Conservation (phyloP, 2,329 filamentous ascomycete species). For the Fonsecaea multimorphosa region DNA sequence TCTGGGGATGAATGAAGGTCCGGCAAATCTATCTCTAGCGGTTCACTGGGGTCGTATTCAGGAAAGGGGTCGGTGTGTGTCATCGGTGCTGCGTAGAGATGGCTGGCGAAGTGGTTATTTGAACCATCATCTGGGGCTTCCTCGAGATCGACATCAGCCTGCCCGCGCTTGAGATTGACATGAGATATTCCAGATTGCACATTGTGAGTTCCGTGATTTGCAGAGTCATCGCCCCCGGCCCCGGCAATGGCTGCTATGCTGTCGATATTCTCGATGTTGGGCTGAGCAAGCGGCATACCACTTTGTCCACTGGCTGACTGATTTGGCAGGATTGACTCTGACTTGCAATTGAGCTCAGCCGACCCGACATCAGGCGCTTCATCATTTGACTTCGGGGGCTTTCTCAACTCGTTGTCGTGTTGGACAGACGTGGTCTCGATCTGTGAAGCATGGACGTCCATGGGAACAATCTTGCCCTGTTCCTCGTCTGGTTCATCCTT, state of each 20-base stretch:
- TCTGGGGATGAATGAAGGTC: background rate
- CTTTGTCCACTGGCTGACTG: background rate
- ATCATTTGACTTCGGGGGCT: background rate
- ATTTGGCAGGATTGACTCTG: background rate
- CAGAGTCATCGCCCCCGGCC: background rate
- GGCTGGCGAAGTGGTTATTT: background rate
- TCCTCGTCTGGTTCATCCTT: slow-evolving; percentile 23
- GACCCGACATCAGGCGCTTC: background rate
- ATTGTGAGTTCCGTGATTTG: background rate
- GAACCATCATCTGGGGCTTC: background rate
- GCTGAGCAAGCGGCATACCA: background rate
- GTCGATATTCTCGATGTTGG: background rate
- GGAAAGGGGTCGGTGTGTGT: background rate
- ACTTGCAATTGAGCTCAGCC: background rate
- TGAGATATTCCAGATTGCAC: background rate
- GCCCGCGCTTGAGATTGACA: background rate
- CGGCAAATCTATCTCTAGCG: background rate
- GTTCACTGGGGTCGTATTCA: background rate
- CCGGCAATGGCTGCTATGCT: background rate
- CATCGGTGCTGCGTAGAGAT: background rate
- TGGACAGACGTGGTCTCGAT: background rate
- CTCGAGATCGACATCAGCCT: background rate
- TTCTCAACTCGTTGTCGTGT: background rate
- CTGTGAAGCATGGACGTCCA: too few relatives aligned
- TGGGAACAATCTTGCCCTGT: background rate